Percentiles rank a stretch among this genome's conserved stretches.
Conservation (phyloP, 208 protist species). For the Borovskyia barvae region DNA sequence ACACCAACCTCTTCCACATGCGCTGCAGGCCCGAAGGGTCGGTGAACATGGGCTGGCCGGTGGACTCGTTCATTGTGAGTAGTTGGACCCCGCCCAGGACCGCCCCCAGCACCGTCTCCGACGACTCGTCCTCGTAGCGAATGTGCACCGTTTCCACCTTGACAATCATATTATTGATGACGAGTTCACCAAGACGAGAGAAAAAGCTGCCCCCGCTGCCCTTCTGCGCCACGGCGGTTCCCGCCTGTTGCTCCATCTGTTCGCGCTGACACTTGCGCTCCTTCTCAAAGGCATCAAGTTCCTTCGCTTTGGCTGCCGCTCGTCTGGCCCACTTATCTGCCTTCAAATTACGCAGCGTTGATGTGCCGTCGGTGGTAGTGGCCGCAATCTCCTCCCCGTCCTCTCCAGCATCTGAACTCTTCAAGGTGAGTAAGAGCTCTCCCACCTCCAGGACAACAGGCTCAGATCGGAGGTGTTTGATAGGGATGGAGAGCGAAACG, state of each 20-base stretch:
- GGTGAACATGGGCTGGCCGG: slow-evolving; percentile 68
- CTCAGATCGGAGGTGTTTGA: slow-evolving; percentile 75
- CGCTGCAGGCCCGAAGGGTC: slow-evolving; percentile 56
- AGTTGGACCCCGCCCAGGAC: slow-evolving; percentile 75
- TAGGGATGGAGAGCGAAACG: slow-evolving; percentile 71
- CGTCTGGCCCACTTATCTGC: slow-evolving; percentile 39
- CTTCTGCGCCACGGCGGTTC: not conserved
- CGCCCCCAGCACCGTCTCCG: slow-evolving; percentile 62
- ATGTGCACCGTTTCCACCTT: slow-evolving; percentile 80
- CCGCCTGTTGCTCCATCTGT: slow-evolving; percentile 20
- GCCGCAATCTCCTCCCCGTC: not conserved
- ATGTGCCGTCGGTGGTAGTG: not conserved
- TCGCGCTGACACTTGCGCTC: slow-evolving; percentile 59
- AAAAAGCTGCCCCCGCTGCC: slow-evolving; percentile 48
- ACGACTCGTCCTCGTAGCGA: slow-evolving; percentile 75
- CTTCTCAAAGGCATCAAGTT: slow-evolving; percentile 70
- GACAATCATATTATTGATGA: slow-evolving; percentile 89
- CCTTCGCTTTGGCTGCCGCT: slow-evolving; percentile 48
- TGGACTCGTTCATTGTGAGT: slow-evolving; percentile 67
- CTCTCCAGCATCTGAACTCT: slow-evolving; percentile 9
- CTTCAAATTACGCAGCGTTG: slow-evolving; percentile 27
- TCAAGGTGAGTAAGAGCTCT: slow-evolving; percentile 73
- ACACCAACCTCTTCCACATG: slow-evolving; percentile 71
- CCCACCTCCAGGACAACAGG: slow-evolving; percentile 81
- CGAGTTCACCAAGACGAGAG: slow-evolving; percentile 70